Conservation (phyloP, 2,329 filamentous ascomycete species). For the Talaromyces atroroseus region DNA sequence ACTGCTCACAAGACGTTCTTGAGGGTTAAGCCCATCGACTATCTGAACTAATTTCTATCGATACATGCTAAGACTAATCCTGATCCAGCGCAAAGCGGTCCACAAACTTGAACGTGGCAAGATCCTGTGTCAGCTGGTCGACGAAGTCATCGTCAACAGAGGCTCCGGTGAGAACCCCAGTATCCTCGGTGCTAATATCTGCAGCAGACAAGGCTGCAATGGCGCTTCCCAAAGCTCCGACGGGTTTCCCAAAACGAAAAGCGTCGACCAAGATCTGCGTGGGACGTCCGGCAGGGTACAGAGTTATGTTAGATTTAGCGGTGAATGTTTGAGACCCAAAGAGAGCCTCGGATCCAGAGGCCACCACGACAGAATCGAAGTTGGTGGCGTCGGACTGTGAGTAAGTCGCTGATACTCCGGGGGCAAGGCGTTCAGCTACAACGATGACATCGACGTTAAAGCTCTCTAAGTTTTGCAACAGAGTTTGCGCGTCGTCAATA, state of each 20-base stretch:
- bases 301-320: conserved; percentile 38
- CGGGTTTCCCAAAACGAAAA: conserved; percentile 65
- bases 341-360: conserved; percentile 48
- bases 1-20: no score
- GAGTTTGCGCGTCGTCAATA: conserved; percentile 44
- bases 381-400: conserved; percentile 53
- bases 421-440: conserved; percentile 54
- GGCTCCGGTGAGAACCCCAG: conserved; percentile 32
- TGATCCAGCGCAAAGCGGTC: conserved; percentile 57
- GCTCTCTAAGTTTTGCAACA: conserved; percentile 41
- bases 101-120: conserved; percentile 61
- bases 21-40: no score
- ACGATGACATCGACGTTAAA: conserved; percentile 53
- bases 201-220: conserved; percentile 37
- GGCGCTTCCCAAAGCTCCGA: conserved; percentile 53
- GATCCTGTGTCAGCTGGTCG: conserved; percentile 49
- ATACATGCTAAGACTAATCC: not conserved
- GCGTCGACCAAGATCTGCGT: conserved; percentile 58
- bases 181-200: conserved; percentile 37
- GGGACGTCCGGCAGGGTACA: conserved; percentile 61
- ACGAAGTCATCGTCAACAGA: conserved; percentile 38
- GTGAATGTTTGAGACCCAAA: conserved; percentile 38
- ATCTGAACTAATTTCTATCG: not conserved
- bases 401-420: conserved; percentile 60
- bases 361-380: conserved; percentile 51